Percentiles rank a stretch among this genome's conserved stretches.
phyloP scores from a whole-genome alignment of 2,329 filamentous ascomycete genomes.

The Camptophora hylomeconis region DNA sequence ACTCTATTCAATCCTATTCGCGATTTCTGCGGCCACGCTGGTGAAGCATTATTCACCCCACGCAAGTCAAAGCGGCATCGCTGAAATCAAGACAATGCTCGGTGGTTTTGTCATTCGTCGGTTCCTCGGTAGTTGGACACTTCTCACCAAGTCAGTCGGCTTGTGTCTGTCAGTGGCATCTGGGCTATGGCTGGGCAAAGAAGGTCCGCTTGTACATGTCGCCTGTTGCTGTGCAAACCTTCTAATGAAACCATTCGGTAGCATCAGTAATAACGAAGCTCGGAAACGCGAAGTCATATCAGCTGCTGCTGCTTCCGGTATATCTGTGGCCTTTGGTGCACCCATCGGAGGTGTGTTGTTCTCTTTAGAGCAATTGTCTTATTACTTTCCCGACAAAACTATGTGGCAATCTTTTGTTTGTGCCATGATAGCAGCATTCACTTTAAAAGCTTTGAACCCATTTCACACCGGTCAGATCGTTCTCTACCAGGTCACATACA shows the following conservation, averaged over 20 bases:
- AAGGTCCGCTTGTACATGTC: conserved; percentile 89
- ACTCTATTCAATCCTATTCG: conserved; percentile 70
- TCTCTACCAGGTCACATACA: conserved; percentile 90
- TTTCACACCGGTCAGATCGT: conserved; percentile 93
- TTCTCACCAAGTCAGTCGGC: conserved; percentile 79
- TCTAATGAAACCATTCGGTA: conserved; percentile 77
- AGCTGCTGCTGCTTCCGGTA: conserved; percentile 80
- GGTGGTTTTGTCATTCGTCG: conserved; percentile 84
- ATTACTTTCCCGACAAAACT: conserved; percentile 97
- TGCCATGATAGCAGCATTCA: conserved; percentile 95
- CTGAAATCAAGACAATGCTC: conserved; percentile 92
- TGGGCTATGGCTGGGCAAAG: conserved; percentile 92
- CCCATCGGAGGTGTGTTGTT: conserved; percentile 92
- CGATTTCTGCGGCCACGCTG: conserved; percentile 61
- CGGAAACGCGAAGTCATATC: conserved; percentile 88
- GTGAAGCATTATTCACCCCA: conserved; percentile 76
- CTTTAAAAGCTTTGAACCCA: conserved; percentile 82
- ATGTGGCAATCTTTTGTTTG: conserved; percentile 99
- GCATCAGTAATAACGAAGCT: conserved; percentile 77
- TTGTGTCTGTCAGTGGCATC: conserved; percentile 83
- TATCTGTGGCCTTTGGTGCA: conserved; percentile 86
- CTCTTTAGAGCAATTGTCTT: conserved; percentile 91
- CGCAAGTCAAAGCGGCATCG: conserved; percentile 89
- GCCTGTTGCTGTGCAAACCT: conserved; percentile 93
- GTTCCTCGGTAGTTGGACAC: conserved; percentile 78